Percentiles rank a stretch among this genome's conserved stretches.
phyloP scores from a whole-genome alignment of 495 filamentous ascomycete species.

The Penicillium turbatum region DNA sequence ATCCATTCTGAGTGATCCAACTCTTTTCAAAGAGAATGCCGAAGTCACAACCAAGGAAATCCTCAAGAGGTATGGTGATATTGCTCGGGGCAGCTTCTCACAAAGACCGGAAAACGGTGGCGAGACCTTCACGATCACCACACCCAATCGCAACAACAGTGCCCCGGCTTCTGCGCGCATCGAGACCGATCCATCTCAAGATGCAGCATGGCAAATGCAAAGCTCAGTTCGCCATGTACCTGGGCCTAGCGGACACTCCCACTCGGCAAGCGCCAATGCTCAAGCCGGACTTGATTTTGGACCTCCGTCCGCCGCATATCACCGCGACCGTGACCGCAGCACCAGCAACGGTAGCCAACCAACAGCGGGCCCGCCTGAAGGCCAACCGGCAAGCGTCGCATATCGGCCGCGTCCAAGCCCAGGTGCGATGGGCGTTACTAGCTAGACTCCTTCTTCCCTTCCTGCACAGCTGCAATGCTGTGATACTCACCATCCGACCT shows the following conservation, averaged over 20 bases:
- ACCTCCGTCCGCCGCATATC: constrained; percentile 24
- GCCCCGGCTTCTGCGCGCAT: constrained; percentile 53
- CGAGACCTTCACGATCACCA: constrained; percentile 49
- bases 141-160: constrained; percentile 36
- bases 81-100: constrained; percentile 55
- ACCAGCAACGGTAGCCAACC: constrained; percentile 41
- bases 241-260: constrained; percentile 47
- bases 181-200: constrained; percentile 72
- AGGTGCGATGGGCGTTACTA: constrained; percentile 45
- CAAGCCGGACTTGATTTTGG: constrained; percentile 31
- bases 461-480: constrained; percentile 19
- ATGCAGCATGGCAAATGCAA: constrained; percentile 72
- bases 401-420: constrained; percentile 40
- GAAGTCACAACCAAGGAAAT: constrained; percentile 98
- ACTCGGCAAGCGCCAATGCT: constrained; percentile 30
- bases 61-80: constrained; percentile 79
- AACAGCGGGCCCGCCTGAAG: constrained; percentile 25
- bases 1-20: constrained; percentile 75
- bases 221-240: constrained; percentile 75
- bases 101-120: constrained; percentile 54
- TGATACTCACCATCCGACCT: constrained; percentile 20
- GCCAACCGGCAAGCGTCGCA: constrained; percentile 32
- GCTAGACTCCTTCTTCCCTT: constrained; percentile 24
- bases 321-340: constrained; percentile 34
- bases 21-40: constrained; percentile 70